Percentiles rank a stretch among this genome's conserved stretches.
These are phyloP conservation scores for Solanum chiquidenum DNA, from an alignment of 257 asterid species.

Conservation along the genomic window DNA sequence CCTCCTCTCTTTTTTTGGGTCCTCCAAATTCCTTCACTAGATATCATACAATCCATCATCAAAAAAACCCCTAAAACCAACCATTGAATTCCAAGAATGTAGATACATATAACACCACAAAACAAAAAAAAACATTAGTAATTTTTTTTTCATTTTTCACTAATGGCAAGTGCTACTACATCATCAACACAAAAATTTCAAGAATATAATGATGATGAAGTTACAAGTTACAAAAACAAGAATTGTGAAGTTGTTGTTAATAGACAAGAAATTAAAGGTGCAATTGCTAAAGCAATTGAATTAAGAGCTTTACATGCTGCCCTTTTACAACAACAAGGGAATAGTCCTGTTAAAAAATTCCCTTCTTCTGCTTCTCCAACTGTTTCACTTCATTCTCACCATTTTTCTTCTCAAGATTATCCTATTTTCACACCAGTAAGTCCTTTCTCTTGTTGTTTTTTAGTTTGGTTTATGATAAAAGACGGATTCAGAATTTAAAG, in stretches of 20 bases:
- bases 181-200: slow-evolving; percentile 1
- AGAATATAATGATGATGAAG: slow-evolving; percentile 9
- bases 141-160: background rate
- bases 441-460: slow-evolving; percentile 1
- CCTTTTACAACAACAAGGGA: slow-evolving; percentile 39
- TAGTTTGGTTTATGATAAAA: background rate
- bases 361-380: slow-evolving; percentile 47
- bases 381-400: slow-evolving; percentile 39
- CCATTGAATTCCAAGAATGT: slow-evolving; percentile 25
- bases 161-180: slow-evolving; percentile 26
- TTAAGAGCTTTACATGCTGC: slow-evolving; percentile 88
- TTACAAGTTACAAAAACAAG: background rate
- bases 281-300: slow-evolving; percentile 81
- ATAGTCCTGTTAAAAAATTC: slow-evolving; percentile 34
- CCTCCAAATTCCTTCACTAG: background rate
- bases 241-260: slow-evolving; percentile 19
- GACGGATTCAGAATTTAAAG: background rate
- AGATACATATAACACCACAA: background rate
- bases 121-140: background rate
- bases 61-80: slow-evolving; percentile 11
- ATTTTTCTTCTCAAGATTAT: slow-evolving; percentile 78
- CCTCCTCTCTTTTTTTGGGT: background rate
- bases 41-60: background rate
- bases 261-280: slow-evolving; percentile 52
- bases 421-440: slow-evolving; percentile 93